Conservation (phyloP, 148 eudicot genomes). For the Cornus florida region DNA sequence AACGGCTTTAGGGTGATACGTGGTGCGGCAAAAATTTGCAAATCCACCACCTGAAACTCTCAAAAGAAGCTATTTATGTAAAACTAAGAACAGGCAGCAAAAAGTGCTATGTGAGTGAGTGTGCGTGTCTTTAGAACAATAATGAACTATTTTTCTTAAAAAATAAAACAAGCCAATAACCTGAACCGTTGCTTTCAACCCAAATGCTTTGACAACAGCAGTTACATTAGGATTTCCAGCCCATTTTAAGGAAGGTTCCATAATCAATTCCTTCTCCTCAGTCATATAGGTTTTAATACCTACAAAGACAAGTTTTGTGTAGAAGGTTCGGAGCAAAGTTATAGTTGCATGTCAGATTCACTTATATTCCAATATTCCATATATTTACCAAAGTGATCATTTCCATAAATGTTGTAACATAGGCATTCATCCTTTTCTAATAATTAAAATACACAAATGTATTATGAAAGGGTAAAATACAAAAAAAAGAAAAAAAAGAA, state of each 20-base stretch:
- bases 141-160: not conserved
- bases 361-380: not conserved
- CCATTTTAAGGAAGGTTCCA: slow-evolving; percentile 92
- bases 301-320: slow-evolving; percentile 14
- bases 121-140: not conserved
- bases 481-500: not conserved
- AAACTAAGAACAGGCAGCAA: not conserved
- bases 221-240: slow-evolving; percentile 78
- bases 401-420: not conserved
- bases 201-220: slow-evolving; percentile 69
- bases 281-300: slow-evolving; percentile 89
- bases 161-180: slow-evolving; percentile 24
- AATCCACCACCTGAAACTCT: slow-evolving; percentile 69
- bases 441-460: not conserved
- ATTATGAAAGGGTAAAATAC: not conserved
- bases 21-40: slow-evolving; percentile 86
- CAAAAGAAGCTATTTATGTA: not conserved
- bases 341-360: not conserved
- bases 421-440: not conserved
- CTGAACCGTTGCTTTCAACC: slow-evolving; percentile 86
- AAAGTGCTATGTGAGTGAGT: not conserved
- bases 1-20: slow-evolving; percentile 86
- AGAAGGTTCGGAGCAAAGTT: not conserved
- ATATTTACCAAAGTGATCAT: not conserved
- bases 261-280: slow-evolving; percentile 83